phyloP scores from a whole-genome alignment of 108 stramenopile genomes.

The Skeletonema grethae region DNA sequence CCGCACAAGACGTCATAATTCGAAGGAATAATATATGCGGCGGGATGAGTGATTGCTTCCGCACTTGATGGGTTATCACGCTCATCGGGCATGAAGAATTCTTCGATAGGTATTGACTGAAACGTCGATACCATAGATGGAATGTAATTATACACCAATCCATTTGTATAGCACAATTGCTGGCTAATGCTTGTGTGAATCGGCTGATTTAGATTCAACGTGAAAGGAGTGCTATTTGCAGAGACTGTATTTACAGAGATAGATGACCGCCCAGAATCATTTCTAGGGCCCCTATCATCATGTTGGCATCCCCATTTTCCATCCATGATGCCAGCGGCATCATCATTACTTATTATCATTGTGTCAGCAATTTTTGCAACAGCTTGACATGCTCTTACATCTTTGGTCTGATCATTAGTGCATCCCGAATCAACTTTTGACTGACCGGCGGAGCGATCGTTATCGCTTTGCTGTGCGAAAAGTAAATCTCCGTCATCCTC shows the following conservation, averaged over 20 bases:
- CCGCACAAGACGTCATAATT: slow-evolving; percentile 44
- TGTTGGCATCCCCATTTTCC: too few species aligned
- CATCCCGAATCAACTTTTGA: background rate
- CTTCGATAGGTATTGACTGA: slow-evolving; percentile 12
- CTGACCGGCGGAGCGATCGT: background rate
- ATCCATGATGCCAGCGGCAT: too few species aligned
- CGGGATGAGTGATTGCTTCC: background rate
- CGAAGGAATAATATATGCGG: slow-evolving; percentile 24
- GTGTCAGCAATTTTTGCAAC: too few species aligned
- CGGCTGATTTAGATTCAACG: background rate
- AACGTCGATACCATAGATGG: slow-evolving; percentile 15
- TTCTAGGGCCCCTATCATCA: too few species aligned
- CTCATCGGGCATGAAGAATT: slow-evolving; percentile 23
- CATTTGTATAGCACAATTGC: background rate
- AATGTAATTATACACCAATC: background rate
- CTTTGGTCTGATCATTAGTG: background rate
- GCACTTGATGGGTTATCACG: slow-evolving; percentile 2
- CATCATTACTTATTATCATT: too few species aligned
- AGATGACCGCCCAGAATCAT: too few species aligned
- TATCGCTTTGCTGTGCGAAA: background rate
- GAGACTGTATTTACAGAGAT: too few species aligned
- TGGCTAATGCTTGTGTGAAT: background rate
- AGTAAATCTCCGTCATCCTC: background rate
- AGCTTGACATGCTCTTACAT: background rate
- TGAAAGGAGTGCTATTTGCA: background rate